Conservation (phyloP, 2,329 filamentous ascomycete genomes). For the Xylariaceae sp. region DNA sequence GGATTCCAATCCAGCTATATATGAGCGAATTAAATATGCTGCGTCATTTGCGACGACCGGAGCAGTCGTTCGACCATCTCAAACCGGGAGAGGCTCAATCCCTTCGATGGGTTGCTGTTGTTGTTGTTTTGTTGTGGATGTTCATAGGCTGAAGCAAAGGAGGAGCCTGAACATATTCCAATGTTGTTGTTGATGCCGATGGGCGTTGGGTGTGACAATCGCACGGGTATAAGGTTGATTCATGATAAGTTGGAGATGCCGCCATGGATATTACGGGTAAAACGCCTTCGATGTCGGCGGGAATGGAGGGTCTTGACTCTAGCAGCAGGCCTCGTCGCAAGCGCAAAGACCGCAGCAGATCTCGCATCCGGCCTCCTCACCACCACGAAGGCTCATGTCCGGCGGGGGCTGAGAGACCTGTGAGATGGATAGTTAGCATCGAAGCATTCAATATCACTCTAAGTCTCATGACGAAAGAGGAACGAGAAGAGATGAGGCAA, state of each 20-base stretch:
- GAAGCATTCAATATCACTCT: neutral
- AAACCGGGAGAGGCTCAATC: neutral
- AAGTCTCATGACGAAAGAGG: neutral
- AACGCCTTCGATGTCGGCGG: neutral
- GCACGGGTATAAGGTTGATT: neutral
- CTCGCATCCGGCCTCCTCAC: slow-evolving; percentile 43
- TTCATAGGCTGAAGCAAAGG: neutral
- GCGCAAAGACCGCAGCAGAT: slow-evolving; percentile 43
- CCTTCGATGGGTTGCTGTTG: neutral
- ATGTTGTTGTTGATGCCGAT: neutral
- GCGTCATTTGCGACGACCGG: too few species aligned
- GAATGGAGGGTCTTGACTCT: slow-evolving; percentile 15
- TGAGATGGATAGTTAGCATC: slow-evolving; percentile 3
- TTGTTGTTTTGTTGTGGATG: neutral
- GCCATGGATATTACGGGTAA: neutral
- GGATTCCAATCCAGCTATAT: neutral
- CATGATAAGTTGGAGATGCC: neutral
- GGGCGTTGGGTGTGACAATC: neutral
- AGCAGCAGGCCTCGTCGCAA: slow-evolving; percentile 42
- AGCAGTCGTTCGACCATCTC: neutral
- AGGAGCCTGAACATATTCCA: neutral
- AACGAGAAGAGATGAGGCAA: neutral
- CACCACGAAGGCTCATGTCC: slow-evolving; percentile 40
- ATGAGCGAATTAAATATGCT: slow-evolving; percentile 2
- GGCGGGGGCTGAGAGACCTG: slow-evolving; percentile 39